A percentile compares a stretch with the other conserved stretches of the same genome.
These are phyloP conservation scores for Drosera spatulata DNA, from an alignment of 179 eudicot species.

Conservation along the genomic window DNA sequence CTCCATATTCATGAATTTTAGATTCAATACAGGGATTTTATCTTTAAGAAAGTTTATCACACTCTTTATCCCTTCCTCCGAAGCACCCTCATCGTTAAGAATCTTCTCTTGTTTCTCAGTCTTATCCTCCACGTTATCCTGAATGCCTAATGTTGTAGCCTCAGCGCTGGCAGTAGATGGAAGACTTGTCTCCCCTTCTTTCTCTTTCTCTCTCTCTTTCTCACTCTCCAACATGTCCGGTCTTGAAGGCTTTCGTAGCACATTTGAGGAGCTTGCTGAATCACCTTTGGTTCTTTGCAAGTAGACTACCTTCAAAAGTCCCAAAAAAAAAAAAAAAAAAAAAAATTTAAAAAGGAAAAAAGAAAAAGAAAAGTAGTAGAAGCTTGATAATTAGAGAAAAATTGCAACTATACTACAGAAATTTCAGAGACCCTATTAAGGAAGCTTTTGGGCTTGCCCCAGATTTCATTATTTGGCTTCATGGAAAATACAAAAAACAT, in stretches of 20 bases:
- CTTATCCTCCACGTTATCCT: conserved; percentile 38
- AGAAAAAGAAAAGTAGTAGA: background rate
- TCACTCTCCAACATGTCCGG: conserved; percentile 16
- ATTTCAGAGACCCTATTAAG: too few relatives aligned
- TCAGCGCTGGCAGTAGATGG: conserved; percentile 40
- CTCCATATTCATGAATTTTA: conserved; percentile 58
- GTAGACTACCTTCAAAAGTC: conserved; percentile 55
- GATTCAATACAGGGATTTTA: conserved; percentile 81
- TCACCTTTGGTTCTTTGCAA: conserved; percentile 52
- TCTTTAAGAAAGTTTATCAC: conserved; percentile 90
- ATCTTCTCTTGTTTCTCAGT: conserved; percentile 54
- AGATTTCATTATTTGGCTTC: too few relatives aligned
- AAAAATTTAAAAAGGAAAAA: too few relatives aligned
- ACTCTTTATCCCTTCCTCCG: conserved; percentile 84
- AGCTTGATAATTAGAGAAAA: too few relatives aligned
- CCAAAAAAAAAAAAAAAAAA: background rate
- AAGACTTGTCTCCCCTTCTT: conserved; percentile 52
- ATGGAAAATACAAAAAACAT: too few relatives aligned
- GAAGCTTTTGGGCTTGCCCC: too few relatives aligned
- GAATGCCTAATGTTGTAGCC: conserved; percentile 36
- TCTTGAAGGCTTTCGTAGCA: conserved; percentile 48
- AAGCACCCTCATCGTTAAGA: conserved; percentile 66
- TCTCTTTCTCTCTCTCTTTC: conserved; percentile 26
- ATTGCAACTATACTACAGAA: too few relatives aligned
- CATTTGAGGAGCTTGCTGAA: conserved; percentile 24